Evolutionary conservation across 2,329 filamentous ascomycete genomes (phyloP).

Genomic region (Fusarium nisikadoi): DNA sequence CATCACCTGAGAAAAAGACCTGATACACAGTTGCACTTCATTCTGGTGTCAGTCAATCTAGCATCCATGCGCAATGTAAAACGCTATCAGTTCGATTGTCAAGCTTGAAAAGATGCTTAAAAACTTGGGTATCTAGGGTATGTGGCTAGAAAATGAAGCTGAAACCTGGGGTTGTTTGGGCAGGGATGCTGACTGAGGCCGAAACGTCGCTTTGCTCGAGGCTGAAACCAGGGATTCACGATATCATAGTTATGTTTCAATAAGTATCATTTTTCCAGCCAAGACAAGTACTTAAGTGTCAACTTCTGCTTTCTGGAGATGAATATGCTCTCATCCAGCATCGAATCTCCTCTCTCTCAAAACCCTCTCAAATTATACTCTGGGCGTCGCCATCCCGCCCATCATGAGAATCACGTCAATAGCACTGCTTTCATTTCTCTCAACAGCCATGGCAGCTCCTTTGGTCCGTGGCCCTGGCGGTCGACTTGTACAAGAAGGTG

Average conservation of each 20-base stretch:
- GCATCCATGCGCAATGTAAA: neutral
- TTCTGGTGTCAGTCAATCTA: rapidly evolving
- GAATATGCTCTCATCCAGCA: rapidly evolving
- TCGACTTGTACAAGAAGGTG: constrained; percentile 4
- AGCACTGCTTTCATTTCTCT: neutral
- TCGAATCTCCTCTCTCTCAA: neutral
- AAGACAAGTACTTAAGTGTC: rapidly evolving
- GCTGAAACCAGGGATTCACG: neutral
- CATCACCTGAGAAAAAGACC: neutral
- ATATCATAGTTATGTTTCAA: neutral
- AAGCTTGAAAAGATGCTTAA: neutral
- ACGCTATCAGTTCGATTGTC: rapidly evolving
- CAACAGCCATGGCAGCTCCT: neutral
- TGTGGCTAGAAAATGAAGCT: rapidly evolving
- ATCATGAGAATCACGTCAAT: constrained; percentile 4
- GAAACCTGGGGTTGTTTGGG: neutral
- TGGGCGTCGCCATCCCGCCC: neutral
- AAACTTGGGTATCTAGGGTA: rapidly evolving
- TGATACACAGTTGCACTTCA: too few species aligned
- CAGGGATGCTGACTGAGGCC: neutral
- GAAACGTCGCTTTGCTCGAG: neutral
- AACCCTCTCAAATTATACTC: rapidly evolving
- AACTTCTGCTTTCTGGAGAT: rapidly evolving
- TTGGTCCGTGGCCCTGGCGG: constrained; percentile 3
- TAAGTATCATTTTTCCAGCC: rapidly evolving